Base-by-base conservation (phyloP, 768 basidiomycete genomes). In the Leccinum aurantiacum region DNA sequence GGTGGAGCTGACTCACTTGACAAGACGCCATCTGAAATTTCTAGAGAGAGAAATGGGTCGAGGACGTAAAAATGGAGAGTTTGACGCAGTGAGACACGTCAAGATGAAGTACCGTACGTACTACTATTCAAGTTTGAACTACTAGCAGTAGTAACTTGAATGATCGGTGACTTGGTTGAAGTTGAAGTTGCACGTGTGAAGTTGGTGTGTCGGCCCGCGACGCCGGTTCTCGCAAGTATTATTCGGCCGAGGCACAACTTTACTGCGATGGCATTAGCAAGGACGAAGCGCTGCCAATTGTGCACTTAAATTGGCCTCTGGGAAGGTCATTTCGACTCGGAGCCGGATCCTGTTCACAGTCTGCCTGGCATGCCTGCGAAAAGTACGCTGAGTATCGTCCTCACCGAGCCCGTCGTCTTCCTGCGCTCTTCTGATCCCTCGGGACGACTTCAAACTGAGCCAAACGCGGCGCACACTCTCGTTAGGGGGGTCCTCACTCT, bases 361-460 rank as follows among this genome's bases (percentile, higher is more conserved):
- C 25, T 11, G 8, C 25, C 4, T 15, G 9, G 41, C 37, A 70
- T 71, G 70, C 41, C 25, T 49, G 29, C 49, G 47, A 82, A 78
- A 49, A 84, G 80, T 63, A 71, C 77, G 6, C 75, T 87, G 19
- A 65, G 69, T 24, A 84, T 93, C 55, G 76, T 83, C 25, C 80
- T 93, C 60, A 85, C 89, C 0, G 91, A 93, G 68, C 86, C 90
- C 9, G 84, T 89, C 54, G 83, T 89, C 52, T 92, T 90, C 71
- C 80, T 93, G 29, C 80, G 85, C 59, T 74, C 80, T 63, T 65
- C 79, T n/a, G 84, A 86, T 68, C 78, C 78, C 10, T 70, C 76
- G 2, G 75, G 76, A 9, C 70, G 79, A 47, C 65, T 67, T 60
- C 69, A 60, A 29, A 56, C 66, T n/a, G 65, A 71, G 22, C 65